Evolutionary conservation across 2,329 filamentous ascomycete genomes (phyloP), one percentile per base, ranked within the genome.

Genomic region (Microcyclosporella mali): DNA sequence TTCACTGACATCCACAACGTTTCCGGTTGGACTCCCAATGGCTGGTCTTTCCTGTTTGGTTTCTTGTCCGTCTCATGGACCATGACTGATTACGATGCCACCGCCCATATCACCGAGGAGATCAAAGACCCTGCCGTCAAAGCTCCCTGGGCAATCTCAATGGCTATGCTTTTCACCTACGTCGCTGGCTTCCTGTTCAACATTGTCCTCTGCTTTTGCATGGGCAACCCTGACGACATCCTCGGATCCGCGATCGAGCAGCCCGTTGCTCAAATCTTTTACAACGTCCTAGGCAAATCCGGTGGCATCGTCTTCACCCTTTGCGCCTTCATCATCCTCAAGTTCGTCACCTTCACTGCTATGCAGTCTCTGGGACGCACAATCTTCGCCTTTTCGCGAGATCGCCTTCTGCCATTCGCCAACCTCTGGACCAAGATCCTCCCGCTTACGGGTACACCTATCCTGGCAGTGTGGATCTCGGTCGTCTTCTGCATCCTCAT

Each of bases 31-130:
- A 65, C 54, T 0, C 75, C 75, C 0, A 60, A 68, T 2, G 75
- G 75, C 16, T 78, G 73, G 58, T 73, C 72, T 2, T 79, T 76
- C 56, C 56, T 78, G n/a, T 78, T 79, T 46, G 76, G 76, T n/a
- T 78, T 78, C 56, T 62, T 80, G 18, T 75, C 72, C 2, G 76
- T 77, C 29, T 71, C 70, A 15, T 80, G 76, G 76, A 78, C 74
- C 41, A 79, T 79, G 75, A 79, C 74, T 3, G 71, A 74, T 52
- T 75, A 74, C 55, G 73, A 71, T 55, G 67, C 67, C 36, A 68
- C 67, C 6, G 67, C 66, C 0, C 65, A 66, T 12, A 66, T 68
- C 52, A 75, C 76, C 39, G 74, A 78, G 55, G 74, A 78, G 50
- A 73, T 76, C 44, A 54, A 65, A 48, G 57, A 75, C 43, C 71